Base-by-base conservation (phyloP, 345 rosid genomes). In the Hibiscus tridactylites region DNA sequence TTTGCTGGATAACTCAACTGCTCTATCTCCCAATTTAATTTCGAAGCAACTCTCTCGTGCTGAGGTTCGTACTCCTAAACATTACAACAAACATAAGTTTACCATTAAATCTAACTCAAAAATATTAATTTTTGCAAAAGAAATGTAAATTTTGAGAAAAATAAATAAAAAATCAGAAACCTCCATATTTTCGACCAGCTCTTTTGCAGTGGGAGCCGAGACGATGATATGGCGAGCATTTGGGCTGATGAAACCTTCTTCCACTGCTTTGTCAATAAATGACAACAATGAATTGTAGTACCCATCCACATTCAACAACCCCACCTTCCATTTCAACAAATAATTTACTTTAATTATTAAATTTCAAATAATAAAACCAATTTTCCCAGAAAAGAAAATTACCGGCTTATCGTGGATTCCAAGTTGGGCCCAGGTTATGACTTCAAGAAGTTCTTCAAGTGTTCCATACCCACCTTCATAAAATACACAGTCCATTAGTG, bases 351-450 rank as follows among this genome's bases (percentile, higher is more conserved):
- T 11, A 64, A 1, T 63, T 7, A 6, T 0, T 54, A 8, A 17
- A 4, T 50, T 50, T 50, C 6, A 54, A 17, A 19, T 0, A 17
- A 17, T 8, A 0, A 54, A 1, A 54, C 6, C 11, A 19, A 5
- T 54, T 54, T 19, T 54, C 17, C 26, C 9, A 53, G 6, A 17
- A n/a, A 33, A 35, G 10, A 49, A 16, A 54, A 64, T 78, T 86
- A 90, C 96, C 57, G 96, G 96, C 76, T 90, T 90, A 71, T 90
- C 96, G 71, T 90, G 96, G 71, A 90, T 90, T 54, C 96, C 96
- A 28, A 90, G 92, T 76, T 90, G 96, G 61, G 96, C 92, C 95
- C 95, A 89, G 29, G 95, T 80, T 67, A 85, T 89, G 17, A 85
- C 93, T 84, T 88, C 93, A 72, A 89, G 86, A 19, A 89, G 88